Evolutionary conservation across 208 protist species (phyloP), one percentile per base, ranked within the genome.

Genomic region (Wallacemonas rigidus): DNA sequence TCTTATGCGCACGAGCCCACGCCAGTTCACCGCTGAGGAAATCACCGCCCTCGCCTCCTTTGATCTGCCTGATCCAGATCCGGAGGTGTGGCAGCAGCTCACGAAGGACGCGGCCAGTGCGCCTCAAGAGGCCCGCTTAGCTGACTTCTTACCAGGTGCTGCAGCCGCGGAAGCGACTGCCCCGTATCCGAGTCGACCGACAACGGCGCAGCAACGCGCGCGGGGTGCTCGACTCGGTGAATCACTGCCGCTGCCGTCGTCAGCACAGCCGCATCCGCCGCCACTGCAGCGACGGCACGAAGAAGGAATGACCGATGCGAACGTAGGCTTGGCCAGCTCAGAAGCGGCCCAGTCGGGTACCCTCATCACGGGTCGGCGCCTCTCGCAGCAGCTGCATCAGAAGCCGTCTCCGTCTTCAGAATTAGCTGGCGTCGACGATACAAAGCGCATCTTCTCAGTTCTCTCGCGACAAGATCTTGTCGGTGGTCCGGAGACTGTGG

Each of bases 401-500:
- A 9, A 50, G 38, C 39, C 55, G 1, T 5, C 60, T 4, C 11
- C 8, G 57, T 63, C 57, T 44, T 4, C 9, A 8, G 60, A 9
- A 36, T 4, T 8, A 14, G 35, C 53, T 14, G 15, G 38, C n/a
- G 1, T 6, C 50, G 36, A 41, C 11, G 50, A 50, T 69, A 65
- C 60, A 38, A 65, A 65, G 40, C 60, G 60, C 43, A 48, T 65
- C 5, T 65, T 65, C 60, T 6, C 7, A 17, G 67, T 95, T 54
- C 69, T 95, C 4, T 72, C 79, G 35, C 71, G 69, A 41, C 58
- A 72, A 5, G 71, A 81, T 50, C 76, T 71, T 15, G 80, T 91
- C 1, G 87, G 90, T 45, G 87, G 86, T 14, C 63, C 80, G 11
- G 86, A 87, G 45, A 80, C 69, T 2, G 85, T 93, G 43, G 85